Evolutionary conservation across 257 asterid species (phyloP), one percentile per base, ranked within the genome.

Genomic region (Coffea eugenioides): DNA sequence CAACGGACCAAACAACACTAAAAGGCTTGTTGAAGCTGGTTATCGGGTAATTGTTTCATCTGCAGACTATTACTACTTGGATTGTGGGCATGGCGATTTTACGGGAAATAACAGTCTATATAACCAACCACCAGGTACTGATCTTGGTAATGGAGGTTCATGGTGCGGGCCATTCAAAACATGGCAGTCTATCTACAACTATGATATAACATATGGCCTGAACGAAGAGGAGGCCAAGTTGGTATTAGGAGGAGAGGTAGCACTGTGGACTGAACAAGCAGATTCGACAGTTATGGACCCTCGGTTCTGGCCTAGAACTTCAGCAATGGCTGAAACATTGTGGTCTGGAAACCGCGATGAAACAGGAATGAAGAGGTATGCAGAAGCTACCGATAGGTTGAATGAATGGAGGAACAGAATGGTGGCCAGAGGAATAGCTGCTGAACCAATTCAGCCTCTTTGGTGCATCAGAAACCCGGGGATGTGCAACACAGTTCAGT

Each of bases 201-300:
- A 96, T 23, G 99, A 96, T 57, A 91, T 94, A 69, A 85, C 97
- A 0, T 93, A 88, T 2, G 93, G 93, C 6, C 64, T 96, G 71
- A 90, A 69, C 27, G 84, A 71, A 56, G 84, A 81, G 13, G 97
- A 96, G 80, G 83, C 92, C 27, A 85, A 86, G 77, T 82, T 96
- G 79, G 97, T 96, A 36, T 21, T 94, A 15, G 99, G 99, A 52
- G 98, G 97, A 59, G 98, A 93, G 85, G 97, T 83, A 77, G 98
- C 96, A 23, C 74, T 96, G 51, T 96, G 98, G 98, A 93, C 99
- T 3, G 98, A 95, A 84, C 98, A 95, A 80, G 97, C 99, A 3
- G 99, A 95, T 82, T 43, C 91, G 6, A 91, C 94, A 0, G 98
- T 95, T 11, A 69, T 95, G 92, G 99, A 95, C 78, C 82, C 93